Evolutionary conservation across 352 stramenopile species (phyloP), one percentile per base, ranked within the genome.

Genomic region (Aphanomyces invadans): DNA sequence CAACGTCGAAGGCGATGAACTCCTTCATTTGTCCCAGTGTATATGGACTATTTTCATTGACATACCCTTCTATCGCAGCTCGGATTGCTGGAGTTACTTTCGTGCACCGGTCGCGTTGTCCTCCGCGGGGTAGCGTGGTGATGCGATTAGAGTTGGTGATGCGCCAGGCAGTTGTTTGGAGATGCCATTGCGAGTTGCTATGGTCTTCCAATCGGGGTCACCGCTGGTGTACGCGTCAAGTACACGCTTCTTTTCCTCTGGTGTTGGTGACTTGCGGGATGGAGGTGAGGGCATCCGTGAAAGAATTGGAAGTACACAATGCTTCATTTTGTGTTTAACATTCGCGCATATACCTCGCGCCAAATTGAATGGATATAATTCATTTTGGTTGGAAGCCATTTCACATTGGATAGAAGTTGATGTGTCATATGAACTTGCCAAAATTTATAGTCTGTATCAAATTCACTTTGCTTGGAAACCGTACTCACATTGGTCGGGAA

Each of bases 1-100:
- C 7, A 19, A 19, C 21, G 17, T 65, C 31, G 42, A 55, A 42
- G 39, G 10, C 9, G 17, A 65, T 15, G 3, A 64, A 23, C 7
- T 33, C 15, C 10, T 28, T 36, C 33, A 64, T 29, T 36, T 56
- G 4, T 12, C 39, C 5, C 25, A 65, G 28, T 29, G 57, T 65
- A 28, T 39, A 56, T 7, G 7, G 11, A 26, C 57, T 39, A 29
- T 54, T 21, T 45, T 54, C 57, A 46, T 56, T 28, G n/a, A 65
- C 11, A 42, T 65, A 55, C 42, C 4, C 39, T 49, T 65, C 57
- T 7, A 65, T 15, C 36, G 36, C 36, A 15, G 36, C 36, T 15
- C 36, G 15, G 36, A 42, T 42, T 15, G 36, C 36, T 15, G 36
- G 36, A 7, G 36, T 42, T 42, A 42, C 36, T 42, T 42, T 42